These are phyloP conservation scores for Aureobasidium leucospermi DNA, from an alignment of 2,329 filamentous ascomycete genomes.

Conservation along the genomic window DNA sequence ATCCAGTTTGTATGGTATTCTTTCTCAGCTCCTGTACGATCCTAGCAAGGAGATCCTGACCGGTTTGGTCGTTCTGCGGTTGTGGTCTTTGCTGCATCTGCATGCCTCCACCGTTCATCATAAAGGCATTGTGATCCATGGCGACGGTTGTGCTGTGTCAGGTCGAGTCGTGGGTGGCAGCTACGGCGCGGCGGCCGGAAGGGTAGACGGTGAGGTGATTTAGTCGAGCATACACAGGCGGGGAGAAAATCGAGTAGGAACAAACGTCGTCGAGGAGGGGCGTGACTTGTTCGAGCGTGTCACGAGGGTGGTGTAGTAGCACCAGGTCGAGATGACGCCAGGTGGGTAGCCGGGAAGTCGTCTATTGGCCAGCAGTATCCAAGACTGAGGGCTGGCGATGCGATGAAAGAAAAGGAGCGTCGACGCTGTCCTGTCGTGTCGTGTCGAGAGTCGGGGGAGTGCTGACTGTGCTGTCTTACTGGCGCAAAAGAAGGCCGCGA, in stretches of 20 bases:
- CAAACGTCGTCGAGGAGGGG: neutral
- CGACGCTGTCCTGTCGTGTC: neutral
- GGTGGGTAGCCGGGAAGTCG: neutral
- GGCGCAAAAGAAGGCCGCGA: neutral
- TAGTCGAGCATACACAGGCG: conserved; percentile 8
- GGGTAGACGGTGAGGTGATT: neutral
- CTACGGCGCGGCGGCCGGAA: conserved; percentile 9
- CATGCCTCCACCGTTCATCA: conserved; percentile 15
- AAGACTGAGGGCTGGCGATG: neutral
- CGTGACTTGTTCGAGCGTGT: neutral
- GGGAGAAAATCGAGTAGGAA: neutral
- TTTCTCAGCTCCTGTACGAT: conserved; percentile 22
- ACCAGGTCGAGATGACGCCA: conserved; percentile 13
- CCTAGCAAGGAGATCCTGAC: conserved; percentile 20
- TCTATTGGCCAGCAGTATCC: conserved; percentile 8
- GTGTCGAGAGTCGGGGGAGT: neutral
- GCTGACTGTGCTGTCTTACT: conserved; percentile 8
- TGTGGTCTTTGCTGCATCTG: conserved; percentile 23
- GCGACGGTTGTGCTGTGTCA: neutral
- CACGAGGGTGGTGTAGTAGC: conserved; percentile 12
- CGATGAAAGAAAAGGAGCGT: neutral
- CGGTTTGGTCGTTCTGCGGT: conserved; percentile 16
- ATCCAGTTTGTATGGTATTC: conserved; percentile 19
- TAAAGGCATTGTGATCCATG: conserved; percentile 18
- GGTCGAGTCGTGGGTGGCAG: neutral